phyloP scores from a whole-genome alignment of 2,329 filamentous ascomycete species.

The Chaetomium globosum region DNA sequence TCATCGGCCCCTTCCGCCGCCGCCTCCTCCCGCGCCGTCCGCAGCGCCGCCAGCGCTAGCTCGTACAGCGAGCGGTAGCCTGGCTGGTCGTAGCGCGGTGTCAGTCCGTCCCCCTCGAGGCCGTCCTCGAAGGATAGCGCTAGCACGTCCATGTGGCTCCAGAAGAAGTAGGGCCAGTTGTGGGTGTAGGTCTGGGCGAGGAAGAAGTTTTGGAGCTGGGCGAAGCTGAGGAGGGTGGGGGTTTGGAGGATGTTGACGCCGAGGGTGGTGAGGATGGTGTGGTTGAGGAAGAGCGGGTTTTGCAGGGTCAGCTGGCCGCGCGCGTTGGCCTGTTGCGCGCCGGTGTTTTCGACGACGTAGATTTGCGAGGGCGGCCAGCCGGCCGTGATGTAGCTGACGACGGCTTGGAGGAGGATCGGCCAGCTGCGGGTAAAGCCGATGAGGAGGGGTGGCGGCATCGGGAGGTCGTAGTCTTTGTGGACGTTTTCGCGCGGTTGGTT shows the following conservation, averaged over 20 bases:
- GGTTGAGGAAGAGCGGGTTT: constrained; percentile 61
- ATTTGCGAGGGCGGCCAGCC: constrained; percentile 62
- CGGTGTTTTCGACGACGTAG: constrained; percentile 62
- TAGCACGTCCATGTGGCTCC: constrained; percentile 57
- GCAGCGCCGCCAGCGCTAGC: constrained; percentile 45
- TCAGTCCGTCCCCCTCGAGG: constrained; percentile 42
- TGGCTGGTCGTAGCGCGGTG: constrained; percentile 40
- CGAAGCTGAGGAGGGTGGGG: constrained; percentile 54
- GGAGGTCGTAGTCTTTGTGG: constrained; percentile 45
- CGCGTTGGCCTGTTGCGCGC: constrained; percentile 57
- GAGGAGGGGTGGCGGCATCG: constrained; percentile 53
- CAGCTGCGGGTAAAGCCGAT: constrained; percentile 63
- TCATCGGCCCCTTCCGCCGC: constrained; percentile 22
- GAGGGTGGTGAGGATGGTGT: constrained; percentile 52
- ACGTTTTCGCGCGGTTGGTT: constrained; percentile 47
- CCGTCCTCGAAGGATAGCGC: constrained; percentile 50
- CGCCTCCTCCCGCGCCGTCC: constrained; percentile 33
- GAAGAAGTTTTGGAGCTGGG: constrained; percentile 59
- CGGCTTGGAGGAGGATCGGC: constrained; percentile 57
- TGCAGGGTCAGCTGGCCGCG: constrained; percentile 52
- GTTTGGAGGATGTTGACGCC: constrained; percentile 52
- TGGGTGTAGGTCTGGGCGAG: constrained; percentile 48
- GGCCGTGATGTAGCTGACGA: constrained; percentile 60
- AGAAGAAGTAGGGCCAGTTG: constrained; percentile 56
- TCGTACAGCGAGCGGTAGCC: constrained; percentile 50